Conservation (phyloP, 2,329 filamentous ascomycete species). For the Talaromyces sp. region DNA sequence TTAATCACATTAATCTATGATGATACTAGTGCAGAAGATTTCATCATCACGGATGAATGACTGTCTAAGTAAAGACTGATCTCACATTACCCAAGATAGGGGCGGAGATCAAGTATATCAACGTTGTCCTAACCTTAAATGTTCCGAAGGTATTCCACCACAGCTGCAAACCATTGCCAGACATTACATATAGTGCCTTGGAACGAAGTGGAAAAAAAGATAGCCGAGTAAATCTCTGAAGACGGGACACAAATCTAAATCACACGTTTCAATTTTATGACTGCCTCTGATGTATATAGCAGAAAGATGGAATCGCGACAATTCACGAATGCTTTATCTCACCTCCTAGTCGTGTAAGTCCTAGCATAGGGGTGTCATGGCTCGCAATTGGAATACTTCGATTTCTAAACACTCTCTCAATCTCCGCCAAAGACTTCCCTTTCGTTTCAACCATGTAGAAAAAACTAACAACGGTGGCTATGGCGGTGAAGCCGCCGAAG, state of each 20-base stretch:
- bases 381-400: neutral
- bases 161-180: neutral
- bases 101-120: no score
- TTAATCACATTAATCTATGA: no score
- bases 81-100: no score
- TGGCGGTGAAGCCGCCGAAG: conserved; percentile 40
- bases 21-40: no score
- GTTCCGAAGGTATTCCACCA: neutral
- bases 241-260: neutral
- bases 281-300: neutral
- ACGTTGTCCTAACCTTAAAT: neutral
- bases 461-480: conserved; percentile 38
- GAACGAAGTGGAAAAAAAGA: neutral
- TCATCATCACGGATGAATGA: no score
- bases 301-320: neutral
- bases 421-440: conserved; percentile 47
- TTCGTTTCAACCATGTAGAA: conserved; percentile 52
- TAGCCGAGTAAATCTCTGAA: neutral
- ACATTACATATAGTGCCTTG: neutral
- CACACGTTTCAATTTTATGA: neutral
- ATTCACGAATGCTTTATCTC: neutral
- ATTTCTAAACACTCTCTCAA: conserved; percentile 45
- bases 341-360: neutral
- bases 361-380: neutral
- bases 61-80: no score